Conservation (phyloP, 202 grass and related monocot genomes). For the Carex sylvatica region DNA sequence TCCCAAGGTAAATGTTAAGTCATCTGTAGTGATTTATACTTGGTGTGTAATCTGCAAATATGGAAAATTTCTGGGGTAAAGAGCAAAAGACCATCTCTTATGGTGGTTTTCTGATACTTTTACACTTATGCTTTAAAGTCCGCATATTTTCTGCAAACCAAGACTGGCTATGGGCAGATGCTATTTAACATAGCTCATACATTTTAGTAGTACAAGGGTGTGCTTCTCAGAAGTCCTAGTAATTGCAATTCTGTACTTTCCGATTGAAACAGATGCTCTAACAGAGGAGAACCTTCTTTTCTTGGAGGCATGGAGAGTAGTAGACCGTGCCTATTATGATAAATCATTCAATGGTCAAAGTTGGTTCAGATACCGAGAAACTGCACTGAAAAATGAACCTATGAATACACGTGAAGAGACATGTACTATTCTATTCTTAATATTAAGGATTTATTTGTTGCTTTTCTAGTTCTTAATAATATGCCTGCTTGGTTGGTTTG, state of each 20-base stretch:
- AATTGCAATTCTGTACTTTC: neutral
- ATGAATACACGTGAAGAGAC: constrained; percentile 94
- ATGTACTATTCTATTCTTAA: constrained; percentile 53
- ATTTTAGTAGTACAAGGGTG: neutral
- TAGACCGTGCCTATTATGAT: constrained; percentile 88
- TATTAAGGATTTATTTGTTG: neutral
- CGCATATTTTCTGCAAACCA: neutral
- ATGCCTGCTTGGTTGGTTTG: neutral
- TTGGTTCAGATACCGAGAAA: constrained; percentile 92
- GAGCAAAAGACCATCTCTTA: neutral
- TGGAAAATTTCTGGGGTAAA: neutral
- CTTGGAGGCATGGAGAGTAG: constrained; percentile 89
- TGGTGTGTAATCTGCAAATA: neutral
- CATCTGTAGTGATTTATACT: neutral
- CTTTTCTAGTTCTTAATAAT: neutral
- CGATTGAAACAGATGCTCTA: constrained; percentile 55
- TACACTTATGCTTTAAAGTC: neutral
- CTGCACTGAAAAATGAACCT: constrained; percentile 66
- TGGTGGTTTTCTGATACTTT: neutral
- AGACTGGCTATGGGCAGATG: neutral
- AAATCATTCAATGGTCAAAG: constrained; percentile 94
- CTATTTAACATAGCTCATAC: neutral
- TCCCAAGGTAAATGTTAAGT: neutral
- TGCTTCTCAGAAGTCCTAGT: neutral
- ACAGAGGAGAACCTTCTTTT: constrained; percentile 96